A percentile compares a stretch with the other conserved stretches of the same genome.
Evolutionary conservation across 2,329 filamentous ascomycete genomes (phyloP).

Genomic region (Nectriaceae sp.): DNA sequence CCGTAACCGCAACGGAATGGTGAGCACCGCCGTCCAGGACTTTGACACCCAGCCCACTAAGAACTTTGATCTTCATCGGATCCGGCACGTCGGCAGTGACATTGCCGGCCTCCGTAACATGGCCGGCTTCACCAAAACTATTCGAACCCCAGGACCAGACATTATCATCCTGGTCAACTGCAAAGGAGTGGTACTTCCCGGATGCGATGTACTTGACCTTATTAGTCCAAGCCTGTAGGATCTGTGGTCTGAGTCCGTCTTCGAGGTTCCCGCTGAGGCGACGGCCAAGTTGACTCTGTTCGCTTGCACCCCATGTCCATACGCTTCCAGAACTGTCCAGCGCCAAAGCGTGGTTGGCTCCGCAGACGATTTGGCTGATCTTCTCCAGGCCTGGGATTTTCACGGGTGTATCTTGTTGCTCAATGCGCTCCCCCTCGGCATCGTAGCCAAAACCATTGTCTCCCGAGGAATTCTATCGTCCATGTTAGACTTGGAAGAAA

Average conservation of each 20-base stretch:
- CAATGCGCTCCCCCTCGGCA: slow-evolving; percentile 37
- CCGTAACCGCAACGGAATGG: slow-evolving; percentile 63
- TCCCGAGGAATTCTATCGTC: slow-evolving; percentile 25
- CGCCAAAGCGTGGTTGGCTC: slow-evolving; percentile 66
- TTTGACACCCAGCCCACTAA: slow-evolving; percentile 60
- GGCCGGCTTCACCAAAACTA: slow-evolving; percentile 72
- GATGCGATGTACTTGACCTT: slow-evolving; percentile 61
- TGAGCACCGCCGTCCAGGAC: slow-evolving; percentile 67
- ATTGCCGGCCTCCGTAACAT: slow-evolving; percentile 26
- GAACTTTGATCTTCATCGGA: slow-evolving; percentile 62
- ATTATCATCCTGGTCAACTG: slow-evolving; percentile 65
- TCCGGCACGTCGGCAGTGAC: slow-evolving; percentile 53
- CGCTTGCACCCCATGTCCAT: background rate
- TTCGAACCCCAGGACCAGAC: slow-evolving; percentile 81
- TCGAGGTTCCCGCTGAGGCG: slow-evolving; percentile 30
- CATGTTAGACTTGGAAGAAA: background rate
- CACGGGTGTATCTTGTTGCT: slow-evolving; percentile 46
- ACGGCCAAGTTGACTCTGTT: slow-evolving; percentile 54
- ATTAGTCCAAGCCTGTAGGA: background rate
- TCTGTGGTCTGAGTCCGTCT: background rate
- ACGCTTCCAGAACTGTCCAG: slow-evolving; percentile 54
- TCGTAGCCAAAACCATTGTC: slow-evolving; percentile 54
- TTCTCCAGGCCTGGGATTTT: slow-evolving; percentile 58
- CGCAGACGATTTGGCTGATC: slow-evolving; percentile 59
- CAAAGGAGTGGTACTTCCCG: slow-evolving; percentile 75